phyloP scores from a whole-genome alignment of 257 asterid species.

The Craterostigma plantagineum region DNA sequence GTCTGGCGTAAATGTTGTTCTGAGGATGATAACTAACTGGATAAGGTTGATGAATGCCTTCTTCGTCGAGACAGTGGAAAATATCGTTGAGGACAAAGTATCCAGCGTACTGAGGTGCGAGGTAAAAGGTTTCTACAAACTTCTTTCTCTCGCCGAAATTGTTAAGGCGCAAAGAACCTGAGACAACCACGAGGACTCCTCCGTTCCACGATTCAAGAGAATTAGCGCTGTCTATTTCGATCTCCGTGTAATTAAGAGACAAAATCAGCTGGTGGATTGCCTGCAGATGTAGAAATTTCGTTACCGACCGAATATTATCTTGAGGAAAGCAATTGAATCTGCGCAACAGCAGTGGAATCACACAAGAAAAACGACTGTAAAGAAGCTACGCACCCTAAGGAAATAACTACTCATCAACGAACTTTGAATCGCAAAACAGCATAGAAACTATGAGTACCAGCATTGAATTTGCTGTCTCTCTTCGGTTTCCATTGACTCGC shows the following conservation, averaged over 20 bases:
- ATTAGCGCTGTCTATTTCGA: conserved; percentile 83
- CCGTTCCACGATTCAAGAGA: conserved; percentile 89
- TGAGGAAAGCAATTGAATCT: no score
- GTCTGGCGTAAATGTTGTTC: conserved; percentile 49
- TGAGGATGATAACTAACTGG: conserved; percentile 52
- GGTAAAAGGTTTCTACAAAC: conserved; percentile 80
- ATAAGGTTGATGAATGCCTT: conserved; percentile 45
- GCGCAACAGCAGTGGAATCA: no score
- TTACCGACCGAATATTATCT: not conserved
- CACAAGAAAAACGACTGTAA: no score
- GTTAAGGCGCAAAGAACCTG: conserved; percentile 54
- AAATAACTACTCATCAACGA: no score
- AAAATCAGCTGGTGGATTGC: conserved; percentile 65
- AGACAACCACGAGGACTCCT: conserved; percentile 87
- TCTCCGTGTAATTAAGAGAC: conserved; percentile 58
- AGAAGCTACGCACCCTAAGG: no score
- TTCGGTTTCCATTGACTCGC: conserved; percentile 64
- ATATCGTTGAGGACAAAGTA: conserved; percentile 77
- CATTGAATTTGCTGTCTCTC: conserved; percentile 70
- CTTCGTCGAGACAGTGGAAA: conserved; percentile 74
- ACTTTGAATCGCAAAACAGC: no score
- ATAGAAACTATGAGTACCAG: conserved; percentile 44
- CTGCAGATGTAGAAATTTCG: conserved; percentile 21
- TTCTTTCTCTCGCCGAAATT: conserved; percentile 51
- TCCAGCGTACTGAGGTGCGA: conserved; percentile 95